Evolutionary conservation across 768 basidiomycete species (phyloP).

Genomic region (Calocera cornea): DNA sequence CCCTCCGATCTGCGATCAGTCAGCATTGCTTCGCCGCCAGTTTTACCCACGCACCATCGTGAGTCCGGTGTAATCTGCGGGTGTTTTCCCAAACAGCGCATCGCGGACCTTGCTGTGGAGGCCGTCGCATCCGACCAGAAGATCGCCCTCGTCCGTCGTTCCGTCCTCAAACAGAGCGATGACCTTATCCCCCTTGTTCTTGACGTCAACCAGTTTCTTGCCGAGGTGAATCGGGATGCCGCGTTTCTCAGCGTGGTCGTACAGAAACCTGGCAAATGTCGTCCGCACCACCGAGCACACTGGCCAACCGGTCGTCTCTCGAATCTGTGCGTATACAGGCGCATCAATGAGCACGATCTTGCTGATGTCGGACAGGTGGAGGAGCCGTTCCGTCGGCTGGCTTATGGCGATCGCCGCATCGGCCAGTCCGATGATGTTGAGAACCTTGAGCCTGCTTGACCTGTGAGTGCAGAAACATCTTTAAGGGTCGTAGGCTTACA

Average conservation of each 20-base stretch:
- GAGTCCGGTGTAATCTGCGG: slow-evolving; percentile 28
- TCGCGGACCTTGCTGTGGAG: slow-evolving; percentile 31
- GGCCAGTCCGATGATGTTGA: background rate
- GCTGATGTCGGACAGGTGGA: background rate
- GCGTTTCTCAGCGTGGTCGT: slow-evolving; percentile 23
- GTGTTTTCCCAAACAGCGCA: slow-evolving; percentile 28
- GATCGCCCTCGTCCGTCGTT: slow-evolving; percentile 24
- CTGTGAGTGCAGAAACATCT: background rate
- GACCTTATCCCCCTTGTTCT: slow-evolving; percentile 24
- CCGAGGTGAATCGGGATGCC: slow-evolving; percentile 29
- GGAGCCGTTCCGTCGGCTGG: background rate
- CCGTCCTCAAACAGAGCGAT: slow-evolving; percentile 28
- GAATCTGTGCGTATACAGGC: background rate
- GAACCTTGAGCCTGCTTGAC: background rate
- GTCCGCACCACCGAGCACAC: background rate
- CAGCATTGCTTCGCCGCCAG: too few species aligned
- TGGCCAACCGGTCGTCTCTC: background rate
- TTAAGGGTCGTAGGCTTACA: background rate
- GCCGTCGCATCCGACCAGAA: slow-evolving; percentile 35
- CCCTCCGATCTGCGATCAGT: background rate
- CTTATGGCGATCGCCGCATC: background rate
- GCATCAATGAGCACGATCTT: background rate
- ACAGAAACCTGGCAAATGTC: slow-evolving; percentile 14
- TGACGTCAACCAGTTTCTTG: slow-evolving; percentile 23
- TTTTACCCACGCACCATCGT: slow-evolving; percentile 14